Evolutionary conservation across 1,284 basidiomycete species (phyloP).

Genomic region (Veloboletus limbatus): DNA sequence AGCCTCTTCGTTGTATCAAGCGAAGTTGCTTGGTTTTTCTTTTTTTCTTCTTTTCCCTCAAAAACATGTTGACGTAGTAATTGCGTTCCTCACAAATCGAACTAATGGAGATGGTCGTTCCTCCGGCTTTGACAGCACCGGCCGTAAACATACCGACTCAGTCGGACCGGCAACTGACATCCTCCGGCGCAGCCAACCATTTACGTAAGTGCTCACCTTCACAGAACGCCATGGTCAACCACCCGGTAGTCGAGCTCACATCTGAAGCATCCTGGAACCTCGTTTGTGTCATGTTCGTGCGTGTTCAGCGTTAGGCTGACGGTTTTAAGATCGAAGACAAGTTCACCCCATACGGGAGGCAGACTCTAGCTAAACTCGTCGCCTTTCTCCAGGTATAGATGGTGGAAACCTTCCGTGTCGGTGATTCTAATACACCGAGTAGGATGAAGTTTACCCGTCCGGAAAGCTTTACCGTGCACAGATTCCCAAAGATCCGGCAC

Average conservation of each 20-base stretch:
- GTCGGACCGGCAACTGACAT: conserved; percentile 8
- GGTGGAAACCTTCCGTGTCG: not conserved
- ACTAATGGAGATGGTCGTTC: conserved; percentile 11
- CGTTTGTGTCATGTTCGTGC: conserved; percentile 41
- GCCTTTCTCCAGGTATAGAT: conserved; percentile 76
- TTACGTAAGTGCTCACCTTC: too few relatives aligned
- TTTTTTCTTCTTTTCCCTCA: not conserved
- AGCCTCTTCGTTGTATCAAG: conserved; percentile 10
- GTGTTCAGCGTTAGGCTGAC: conserved; percentile 7
- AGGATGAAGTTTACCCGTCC: conserved; percentile 89
- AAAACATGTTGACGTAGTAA: conserved; percentile 10
- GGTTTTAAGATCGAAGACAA: conserved; percentile 77
- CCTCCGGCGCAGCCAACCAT: too few relatives aligned
- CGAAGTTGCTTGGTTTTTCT: conserved; percentile 3
- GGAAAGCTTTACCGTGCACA: conserved; percentile 78
- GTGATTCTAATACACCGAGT: conserved; percentile 9
- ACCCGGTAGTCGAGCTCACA: conserved; percentile 71
- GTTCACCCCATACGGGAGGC: conserved; percentile 86
- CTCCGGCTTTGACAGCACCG: too few relatives aligned
- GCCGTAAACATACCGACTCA: too few relatives aligned
- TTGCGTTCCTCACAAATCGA: conserved; percentile 9
- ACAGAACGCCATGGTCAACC: conserved; percentile 34
- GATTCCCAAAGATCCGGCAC: conserved; percentile 70
- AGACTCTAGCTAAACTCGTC: conserved; percentile 81
- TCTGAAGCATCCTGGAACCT: conserved; percentile 81